Conservation (phyloP, 805 yeast genomes). For the Candida incommunis region DNA sequence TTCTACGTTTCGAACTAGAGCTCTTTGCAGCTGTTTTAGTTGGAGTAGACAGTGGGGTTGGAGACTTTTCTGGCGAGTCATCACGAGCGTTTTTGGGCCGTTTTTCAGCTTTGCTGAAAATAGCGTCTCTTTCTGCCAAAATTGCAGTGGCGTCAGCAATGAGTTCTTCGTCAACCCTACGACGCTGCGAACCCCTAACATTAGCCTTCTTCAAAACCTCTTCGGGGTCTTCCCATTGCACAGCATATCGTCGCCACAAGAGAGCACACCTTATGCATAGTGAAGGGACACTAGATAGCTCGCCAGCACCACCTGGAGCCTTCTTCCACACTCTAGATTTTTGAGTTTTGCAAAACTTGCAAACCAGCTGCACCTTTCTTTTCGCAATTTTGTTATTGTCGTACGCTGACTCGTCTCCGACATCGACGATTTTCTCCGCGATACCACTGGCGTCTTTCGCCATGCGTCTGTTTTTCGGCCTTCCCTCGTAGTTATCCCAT, state of each 20-base stretch:
- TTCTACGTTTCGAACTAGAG: too few species aligned
- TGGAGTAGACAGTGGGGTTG: neutral
- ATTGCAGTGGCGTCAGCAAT: conserved; percentile 34
- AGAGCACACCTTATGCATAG: conserved; percentile 79
- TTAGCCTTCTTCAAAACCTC: conserved; percentile 44
- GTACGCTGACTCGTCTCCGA: conserved; percentile 59
- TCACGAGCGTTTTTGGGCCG: neutral
- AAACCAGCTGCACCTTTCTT: conserved; percentile 32
- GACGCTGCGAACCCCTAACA: conserved; percentile 31
- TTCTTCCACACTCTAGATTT: conserved; percentile 53
- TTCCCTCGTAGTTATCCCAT: conserved; percentile 73
- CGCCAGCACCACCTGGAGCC: conserved; percentile 44
- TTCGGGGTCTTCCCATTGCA: conserved; percentile 68
- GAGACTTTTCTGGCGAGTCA: neutral
- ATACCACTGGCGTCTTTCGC: conserved; percentile 18
- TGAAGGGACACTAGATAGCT: conserved; percentile 32
- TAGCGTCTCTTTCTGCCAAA: conserved; percentile 15
- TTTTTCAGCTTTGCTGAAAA: neutral
- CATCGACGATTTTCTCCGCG: conserved; percentile 41
- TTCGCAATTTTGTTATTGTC: conserved; percentile 37
- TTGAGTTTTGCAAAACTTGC: conserved; percentile 58
- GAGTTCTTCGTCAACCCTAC: conserved; percentile 47
- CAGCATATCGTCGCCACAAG: conserved; percentile 83
- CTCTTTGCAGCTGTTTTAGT: too few species aligned
- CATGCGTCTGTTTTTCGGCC: conserved; percentile 38